Evolutionary conservation across 2,329 filamentous ascomycete species (phyloP), one percentile per base, ranked within the genome.

Genomic region (Coniochaeta hoffmannii): DNA sequence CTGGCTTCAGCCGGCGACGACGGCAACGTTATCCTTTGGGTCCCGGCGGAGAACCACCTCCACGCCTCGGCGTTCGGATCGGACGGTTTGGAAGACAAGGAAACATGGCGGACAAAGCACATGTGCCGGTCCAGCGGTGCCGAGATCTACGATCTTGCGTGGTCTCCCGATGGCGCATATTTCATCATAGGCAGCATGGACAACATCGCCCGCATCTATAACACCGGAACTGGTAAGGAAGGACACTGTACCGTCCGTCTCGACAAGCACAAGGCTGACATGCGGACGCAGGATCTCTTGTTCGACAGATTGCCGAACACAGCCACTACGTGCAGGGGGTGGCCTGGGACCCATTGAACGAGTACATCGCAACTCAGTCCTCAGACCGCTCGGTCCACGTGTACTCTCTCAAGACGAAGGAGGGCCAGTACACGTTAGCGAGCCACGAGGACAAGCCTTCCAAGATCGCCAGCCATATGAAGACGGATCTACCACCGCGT

Each of bases 141-240:
- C 11, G 94, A 99, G 71, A 97, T 99, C 62, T 99, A 99, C 73
- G 94, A 99, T 71, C 76, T 99, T 56, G 94, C 94, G 53, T 99
- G 94, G 95, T 97, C 94, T 51, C 95, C 95, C n/a, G 94, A 99
- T 71, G 91, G 89, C 36, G 78, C 86, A 36, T 94, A 95, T 74
- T 96, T 99, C 76, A 97, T 99, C 64, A 97, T 95, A 24, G 94
- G 94, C 36, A 97, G 94, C 74, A 97, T 99, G 92, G 94, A 99
- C 75, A 99, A 99, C 69, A 87, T 97, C 68, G 92, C 94, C 57
- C 84, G 93, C 57, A 97, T 99, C 64, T 97, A 97, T 77, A 97
- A 96, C 71, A 89, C 92, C 56, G 87, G 89, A 61, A 94, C 89
- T 65, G 93, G 90, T 92, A 76, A 22, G 62, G 38, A 22, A 7